phyloP scores from a whole-genome alignment of 169 alveolate species.

The Cryptosporidium muris region DNA sequence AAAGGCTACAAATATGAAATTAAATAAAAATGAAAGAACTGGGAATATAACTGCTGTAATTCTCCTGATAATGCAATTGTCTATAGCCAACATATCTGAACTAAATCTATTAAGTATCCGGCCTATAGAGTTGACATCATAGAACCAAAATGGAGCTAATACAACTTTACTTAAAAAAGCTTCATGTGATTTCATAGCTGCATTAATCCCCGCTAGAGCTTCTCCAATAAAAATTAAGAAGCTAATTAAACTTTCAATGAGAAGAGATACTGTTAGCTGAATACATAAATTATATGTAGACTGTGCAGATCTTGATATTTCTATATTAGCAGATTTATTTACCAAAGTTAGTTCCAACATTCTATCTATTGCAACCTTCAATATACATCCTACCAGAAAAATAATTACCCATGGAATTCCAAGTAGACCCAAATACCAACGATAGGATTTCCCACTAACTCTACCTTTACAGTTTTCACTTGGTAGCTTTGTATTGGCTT shows the following conservation, averaged over 20 bases:
- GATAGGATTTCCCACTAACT: not conserved
- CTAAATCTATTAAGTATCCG: constrained; percentile 75
- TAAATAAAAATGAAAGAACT: constrained; percentile 64
- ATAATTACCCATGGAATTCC: constrained; percentile 40
- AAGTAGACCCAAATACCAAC: constrained; percentile 42
- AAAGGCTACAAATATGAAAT: constrained; percentile 61
- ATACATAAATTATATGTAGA: constrained; percentile 7
- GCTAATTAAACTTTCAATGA: constrained; percentile 41
- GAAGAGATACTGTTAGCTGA: constrained; percentile 27
- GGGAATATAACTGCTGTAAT: constrained; percentile 71
- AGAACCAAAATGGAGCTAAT: constrained; percentile 76
- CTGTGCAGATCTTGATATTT: not conserved
- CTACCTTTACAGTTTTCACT: not conserved
- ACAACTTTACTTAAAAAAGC: constrained; percentile 70
- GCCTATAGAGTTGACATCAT: constrained; percentile 75
- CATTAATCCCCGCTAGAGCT: constrained; percentile 68
- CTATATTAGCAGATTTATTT: not conserved
- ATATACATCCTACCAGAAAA: constrained; percentile 40
- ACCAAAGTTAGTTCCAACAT: constrained; percentile 41
- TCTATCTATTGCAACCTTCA: constrained; percentile 35
- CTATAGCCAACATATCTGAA: constrained; percentile 75
- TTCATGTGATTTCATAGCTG: constrained; percentile 74
- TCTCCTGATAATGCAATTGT: constrained; percentile 75
- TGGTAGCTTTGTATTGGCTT: not conserved
- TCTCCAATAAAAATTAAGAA: constrained; percentile 41